Evolutionary conservation across 2,329 filamentous ascomycete species (phyloP).

Genomic region (Apiospora hydei): DNA sequence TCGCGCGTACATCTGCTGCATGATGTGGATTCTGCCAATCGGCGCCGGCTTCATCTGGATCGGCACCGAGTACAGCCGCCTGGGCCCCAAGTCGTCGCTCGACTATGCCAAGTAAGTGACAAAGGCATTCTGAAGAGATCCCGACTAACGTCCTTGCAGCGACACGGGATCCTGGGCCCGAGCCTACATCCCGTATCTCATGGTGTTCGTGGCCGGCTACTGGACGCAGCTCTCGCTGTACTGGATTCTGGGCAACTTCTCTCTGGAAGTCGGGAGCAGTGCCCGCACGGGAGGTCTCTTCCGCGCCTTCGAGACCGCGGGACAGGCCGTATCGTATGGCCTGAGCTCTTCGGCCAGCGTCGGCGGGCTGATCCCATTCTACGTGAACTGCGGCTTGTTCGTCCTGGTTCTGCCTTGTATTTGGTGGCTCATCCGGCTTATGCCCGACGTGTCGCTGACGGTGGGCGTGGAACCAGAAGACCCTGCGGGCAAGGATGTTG

Average conservation of each 20-base stretch:
- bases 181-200: slow-evolving; percentile 22
- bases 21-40: slow-evolving; percentile 40
- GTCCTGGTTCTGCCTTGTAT: slow-evolving; percentile 29
- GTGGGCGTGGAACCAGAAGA: background rate
- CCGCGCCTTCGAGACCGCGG: slow-evolving; percentile 27
- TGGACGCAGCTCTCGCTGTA: slow-evolving; percentile 33
- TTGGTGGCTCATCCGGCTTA: slow-evolving; percentile 26
- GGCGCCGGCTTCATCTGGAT: slow-evolving; percentile 43
- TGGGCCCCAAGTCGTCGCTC: slow-evolving; percentile 15
- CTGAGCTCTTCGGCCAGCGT: slow-evolving; percentile 29
- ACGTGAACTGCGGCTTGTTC: slow-evolving; percentile 31
- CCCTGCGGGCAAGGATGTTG: background rate
- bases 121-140: no score
- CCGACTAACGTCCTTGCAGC: no score
- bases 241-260: slow-evolving; percentile 42
- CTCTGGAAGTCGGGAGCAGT: slow-evolving; percentile 37
- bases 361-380: slow-evolving; percentile 26
- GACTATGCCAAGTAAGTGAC: slow-evolving; percentile 24
- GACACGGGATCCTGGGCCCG: background rate
- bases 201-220: slow-evolving; percentile 23
- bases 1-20: slow-evolving; percentile 40
- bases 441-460: slow-evolving; percentile 13
- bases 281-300: slow-evolving; percentile 32
- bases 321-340: slow-evolving; percentile 33
- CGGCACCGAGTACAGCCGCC: slow-evolving; percentile 19